phyloP scores from a whole-genome alignment of 257 asterid species.

The Linaria vulgaris region DNA sequence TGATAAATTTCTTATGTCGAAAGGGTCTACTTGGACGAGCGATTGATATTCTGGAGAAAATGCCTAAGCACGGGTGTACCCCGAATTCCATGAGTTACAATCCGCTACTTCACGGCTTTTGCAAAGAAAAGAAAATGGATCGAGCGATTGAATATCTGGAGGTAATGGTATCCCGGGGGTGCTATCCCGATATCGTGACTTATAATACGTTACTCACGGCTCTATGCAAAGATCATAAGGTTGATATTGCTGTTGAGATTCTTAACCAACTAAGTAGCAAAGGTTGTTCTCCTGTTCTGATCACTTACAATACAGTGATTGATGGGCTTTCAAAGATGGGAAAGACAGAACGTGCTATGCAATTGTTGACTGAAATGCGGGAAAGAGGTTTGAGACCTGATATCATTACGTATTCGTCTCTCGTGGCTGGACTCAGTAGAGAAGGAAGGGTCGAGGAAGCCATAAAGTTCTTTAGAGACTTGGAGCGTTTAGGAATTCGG shows the following conservation, averaged over 20 bases:
- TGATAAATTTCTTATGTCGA: constrained; percentile 76
- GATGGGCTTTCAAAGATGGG: constrained; percentile 82
- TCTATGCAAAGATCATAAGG: constrained; percentile 82
- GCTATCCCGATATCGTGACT: constrained; percentile 88
- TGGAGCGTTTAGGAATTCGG: constrained; percentile 58
- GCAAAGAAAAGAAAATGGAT: constrained; percentile 87
- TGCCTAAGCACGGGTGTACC: constrained; percentile 74
- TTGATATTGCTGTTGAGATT: constrained; percentile 71
- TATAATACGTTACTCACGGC: constrained; percentile 83
- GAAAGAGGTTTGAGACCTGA: constrained; percentile 69
- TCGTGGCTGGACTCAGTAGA: constrained; percentile 69
- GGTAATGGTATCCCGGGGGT: constrained; percentile 74
- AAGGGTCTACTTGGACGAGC: constrained; percentile 69
- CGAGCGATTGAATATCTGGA: constrained; percentile 81
- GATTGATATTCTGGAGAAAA: constrained; percentile 68
- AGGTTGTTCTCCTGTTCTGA: constrained; percentile 78
- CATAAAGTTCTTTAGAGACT: constrained; percentile 53
- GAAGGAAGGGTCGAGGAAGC: constrained; percentile 84
- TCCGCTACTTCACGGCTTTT: constrained; percentile 79
- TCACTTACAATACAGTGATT: constrained; percentile 81
- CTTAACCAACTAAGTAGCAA: constrained; percentile 59
- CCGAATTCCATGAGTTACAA: constrained; percentile 86
- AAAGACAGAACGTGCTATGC: constrained; percentile 56
- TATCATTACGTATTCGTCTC: constrained; percentile 64
- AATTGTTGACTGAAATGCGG: constrained; percentile 63